phyloP scores from a whole-genome alignment of 176 grass and related monocot species.

The Areca catechu region DNA sequence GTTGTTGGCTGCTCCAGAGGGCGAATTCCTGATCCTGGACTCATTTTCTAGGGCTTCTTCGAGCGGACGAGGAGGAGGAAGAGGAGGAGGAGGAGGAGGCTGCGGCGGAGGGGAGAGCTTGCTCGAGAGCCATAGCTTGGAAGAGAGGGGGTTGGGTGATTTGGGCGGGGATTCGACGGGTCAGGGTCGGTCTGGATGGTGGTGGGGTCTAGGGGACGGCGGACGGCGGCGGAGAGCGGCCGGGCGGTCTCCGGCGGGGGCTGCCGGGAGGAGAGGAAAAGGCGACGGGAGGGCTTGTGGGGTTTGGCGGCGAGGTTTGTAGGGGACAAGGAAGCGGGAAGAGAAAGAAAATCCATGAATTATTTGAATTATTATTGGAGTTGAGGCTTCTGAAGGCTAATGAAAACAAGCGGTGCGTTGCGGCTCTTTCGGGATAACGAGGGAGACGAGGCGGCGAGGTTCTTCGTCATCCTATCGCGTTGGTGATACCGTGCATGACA shows the following conservation, averaged over 20 bases:
- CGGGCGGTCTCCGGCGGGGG: not conserved
- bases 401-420: too few species aligned
- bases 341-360: conserved; percentile 16
- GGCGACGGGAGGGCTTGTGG: not conserved
- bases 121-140: conserved; percentile 82
- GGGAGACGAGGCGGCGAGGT: too few species aligned
- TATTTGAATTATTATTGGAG: not conserved
- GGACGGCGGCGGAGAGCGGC: not conserved
- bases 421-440: too few species aligned
- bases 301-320: not conserved
- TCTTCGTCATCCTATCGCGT: too few species aligned
- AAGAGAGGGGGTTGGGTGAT: conserved; percentile 43
- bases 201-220: conserved; percentile 5
- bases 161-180: not conserved
- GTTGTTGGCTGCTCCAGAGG: not conserved
- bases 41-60: not conserved
- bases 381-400: too few species aligned
- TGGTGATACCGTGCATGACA: too few species aligned
- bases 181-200: not conserved
- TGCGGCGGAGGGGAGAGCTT: conserved; percentile 62
- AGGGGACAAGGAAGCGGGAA: conserved; percentile 16
- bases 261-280: conserved; percentile 7
- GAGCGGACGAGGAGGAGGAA: not conserved
- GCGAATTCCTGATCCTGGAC: not conserved
- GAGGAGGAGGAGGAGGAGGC: conserved; percentile 16